Base-by-base conservation (phyloP, 495 filamentous ascomycete genomes). In the Penicillium ucsense region DNA sequence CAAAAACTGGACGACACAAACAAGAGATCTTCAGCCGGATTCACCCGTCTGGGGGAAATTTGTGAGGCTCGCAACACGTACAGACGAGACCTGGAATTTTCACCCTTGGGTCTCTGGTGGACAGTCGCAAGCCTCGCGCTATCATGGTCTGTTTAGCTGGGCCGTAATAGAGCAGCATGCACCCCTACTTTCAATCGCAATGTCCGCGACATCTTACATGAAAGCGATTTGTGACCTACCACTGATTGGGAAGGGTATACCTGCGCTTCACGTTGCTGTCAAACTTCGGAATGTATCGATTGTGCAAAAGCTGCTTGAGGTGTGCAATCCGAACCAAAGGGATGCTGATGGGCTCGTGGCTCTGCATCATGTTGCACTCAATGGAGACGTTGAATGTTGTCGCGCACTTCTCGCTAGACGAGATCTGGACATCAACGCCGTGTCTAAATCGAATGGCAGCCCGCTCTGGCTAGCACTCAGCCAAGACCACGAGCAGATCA, bases 121-220 rank as follows among this genome's bases (percentile, higher is more conserved):
- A 6, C 53, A 53, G 10, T 62, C 56, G 39, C 29, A 39, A 20
- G 6, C 6, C 28, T 62, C 56, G 3, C 54, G 43, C 38, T 10
- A 60, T 4, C 59, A 60, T 53, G 46, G 44, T n/a, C 51, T 63
- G 8, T 51, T 63, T 34, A 52, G 55, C 40, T 61, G 52, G 52
- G 52, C 55, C 34, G 47, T 61, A 2, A 59, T 43, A 10, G 52
- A 59, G 34, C 42, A 41, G 31, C 55, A 59, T 49, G 8, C 10
- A 29, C 52, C 55, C 8, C 50, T 61, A 27, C 43, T 61, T 3
- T 28, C 31, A 4, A 44, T 56, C 44, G 55, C 33, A 11, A 20
- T 20, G 20, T 20, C 20, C 2, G 20, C 2, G 20, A 20, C 20
- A 20, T 20, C 20, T 20, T 20, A 32, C 8, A 31, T 53, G 11